A percentile compares a stretch with the other conserved stretches of the same genome.
Evolutionary conservation across 148 eudicot genomes (phyloP).

Genomic region (Dysphania ambrosioides): DNA sequence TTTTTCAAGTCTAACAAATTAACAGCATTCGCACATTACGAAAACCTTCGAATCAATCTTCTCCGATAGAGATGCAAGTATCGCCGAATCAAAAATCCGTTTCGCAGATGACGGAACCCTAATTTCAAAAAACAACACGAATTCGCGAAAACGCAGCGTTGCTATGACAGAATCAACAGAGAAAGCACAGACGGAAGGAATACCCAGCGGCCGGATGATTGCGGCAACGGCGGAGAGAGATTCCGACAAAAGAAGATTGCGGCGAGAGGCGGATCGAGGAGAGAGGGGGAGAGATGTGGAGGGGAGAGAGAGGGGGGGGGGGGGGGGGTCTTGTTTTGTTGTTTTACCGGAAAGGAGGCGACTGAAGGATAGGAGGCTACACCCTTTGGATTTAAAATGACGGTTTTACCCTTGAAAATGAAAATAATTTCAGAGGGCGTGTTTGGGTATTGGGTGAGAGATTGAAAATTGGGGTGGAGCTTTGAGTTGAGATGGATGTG

Average conservation of each 20-base stretch:
- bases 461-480: neutral
- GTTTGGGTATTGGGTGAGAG: slow-evolving; percentile 7
- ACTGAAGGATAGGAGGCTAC: slow-evolving; percentile 23
- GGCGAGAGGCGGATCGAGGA: slow-evolving; percentile 17
- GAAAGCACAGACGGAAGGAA: neutral
- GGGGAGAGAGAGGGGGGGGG: neutral
- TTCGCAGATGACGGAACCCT: slow-evolving; percentile 13
- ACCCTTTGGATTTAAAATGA: neutral
- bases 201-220: slow-evolving; percentile 22
- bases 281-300: slow-evolving; percentile 4
- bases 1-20: neutral
- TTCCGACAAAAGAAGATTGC: slow-evolving; percentile 3
- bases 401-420: slow-evolving; percentile 14
- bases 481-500: slow-evolving; percentile 19
- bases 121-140: slow-evolving; percentile 10
- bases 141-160: neutral
- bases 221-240: neutral
- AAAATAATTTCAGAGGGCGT: neutral
- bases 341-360: slow-evolving; percentile 24
- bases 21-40: neutral
- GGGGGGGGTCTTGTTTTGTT: slow-evolving; percentile 11
- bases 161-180: neutral
- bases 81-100: neutral
- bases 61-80: neutral
- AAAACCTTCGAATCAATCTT: neutral